Evolutionary conservation across 2,329 filamentous ascomycete genomes (phyloP), one percentile per base, ranked within the genome.

Genomic region (Lachnellula hyalina): DNA sequence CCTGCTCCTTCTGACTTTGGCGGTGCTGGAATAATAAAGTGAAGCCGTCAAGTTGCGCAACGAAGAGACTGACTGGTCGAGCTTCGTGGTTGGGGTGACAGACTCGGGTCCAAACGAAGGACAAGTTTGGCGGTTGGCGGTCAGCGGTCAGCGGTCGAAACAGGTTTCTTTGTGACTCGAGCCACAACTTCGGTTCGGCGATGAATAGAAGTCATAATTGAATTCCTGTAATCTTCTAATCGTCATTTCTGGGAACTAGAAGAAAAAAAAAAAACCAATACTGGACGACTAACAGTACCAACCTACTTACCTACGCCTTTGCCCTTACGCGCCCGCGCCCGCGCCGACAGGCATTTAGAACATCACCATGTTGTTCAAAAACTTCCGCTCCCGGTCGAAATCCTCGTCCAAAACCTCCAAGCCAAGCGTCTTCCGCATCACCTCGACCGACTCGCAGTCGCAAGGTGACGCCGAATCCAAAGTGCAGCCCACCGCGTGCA

Each of bases 341-440:
- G 23, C 38, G 9, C 35, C n/a, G 14, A 38, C 23, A 40, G 28
- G 9, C 8, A 32, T 32, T 2, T 32, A 11, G 9, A 32, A 32
- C 28, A 17, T 40, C 52, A 56, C 52, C 32, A 64, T 63, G 61
- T 54, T 63, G 46, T 63, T 64, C 54, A 60, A 64, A 51, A 48
- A 51, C 25, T 32, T 63, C 11, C 62, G 62, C 45, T 56, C 55
- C 6, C 52, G 51, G 14, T 56, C 59, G 4, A 63, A 60, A 49
- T 61, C 62, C 35, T 60, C 53, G 5, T 61, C 60, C 45, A 55
- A 58, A 54, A 57, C 55, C 54, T 58, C 51, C 40, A 61, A 57
- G 34, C 46, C 55, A 32, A 53, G 41, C 34, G 49, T 59, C 14
- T 47, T 32, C 1, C 60, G 54, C 17, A 34, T 59, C 14, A 54